phyloP scores from a whole-genome alignment of 495 filamentous ascomycete species.

The Lophiostoma macrostomum region DNA sequence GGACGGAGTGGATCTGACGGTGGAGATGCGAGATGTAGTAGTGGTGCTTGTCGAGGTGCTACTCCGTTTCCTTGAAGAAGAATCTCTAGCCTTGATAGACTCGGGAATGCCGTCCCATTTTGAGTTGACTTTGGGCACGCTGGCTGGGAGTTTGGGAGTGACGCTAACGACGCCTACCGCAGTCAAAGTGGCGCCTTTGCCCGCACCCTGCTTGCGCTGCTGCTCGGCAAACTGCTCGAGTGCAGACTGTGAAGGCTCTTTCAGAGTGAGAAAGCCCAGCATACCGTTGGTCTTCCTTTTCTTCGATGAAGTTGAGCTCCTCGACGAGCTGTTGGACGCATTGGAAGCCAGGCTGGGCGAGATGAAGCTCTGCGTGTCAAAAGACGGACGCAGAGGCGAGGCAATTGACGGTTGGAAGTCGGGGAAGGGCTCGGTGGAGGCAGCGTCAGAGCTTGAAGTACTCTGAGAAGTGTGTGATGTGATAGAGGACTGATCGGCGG shows the following conservation, averaged over 20 bases:
- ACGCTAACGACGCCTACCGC: conserved; percentile 38
- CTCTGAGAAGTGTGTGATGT: conserved; percentile 2
- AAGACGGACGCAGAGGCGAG: conserved; percentile 1
- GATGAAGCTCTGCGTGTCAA: conserved; percentile 3
- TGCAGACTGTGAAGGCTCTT: conserved; percentile 41
- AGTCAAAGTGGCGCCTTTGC: conserved; percentile 25
- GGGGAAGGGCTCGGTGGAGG: neutral
- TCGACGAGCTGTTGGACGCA: conserved; percentile 11
- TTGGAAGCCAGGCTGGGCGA: conserved; percentile 19
- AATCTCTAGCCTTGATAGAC: conserved; percentile 37
- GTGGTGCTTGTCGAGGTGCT: conserved; percentile 1
- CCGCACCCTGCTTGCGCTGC: conserved; percentile 37
- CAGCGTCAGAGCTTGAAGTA: conserved; percentile 5
- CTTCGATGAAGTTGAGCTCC: conserved; percentile 9
- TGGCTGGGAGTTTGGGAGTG: conserved; percentile 44
- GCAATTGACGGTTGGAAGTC: neutral
- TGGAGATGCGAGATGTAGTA: neutral
- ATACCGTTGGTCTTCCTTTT: conserved; percentile 37
- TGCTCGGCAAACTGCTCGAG: conserved; percentile 39
- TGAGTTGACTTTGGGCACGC: conserved; percentile 49
- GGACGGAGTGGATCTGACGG: too few species aligned
- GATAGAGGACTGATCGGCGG: conserved; percentile 17
- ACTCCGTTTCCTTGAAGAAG: neutral
- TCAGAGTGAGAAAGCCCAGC: conserved; percentile 39
- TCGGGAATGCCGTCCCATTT: conserved; percentile 51